Percentiles rank a stretch among this genome's conserved stretches.
phyloP scores from a whole-genome alignment of 163 green algal species.

The Trebouxiophyceae sp. region DNA sequence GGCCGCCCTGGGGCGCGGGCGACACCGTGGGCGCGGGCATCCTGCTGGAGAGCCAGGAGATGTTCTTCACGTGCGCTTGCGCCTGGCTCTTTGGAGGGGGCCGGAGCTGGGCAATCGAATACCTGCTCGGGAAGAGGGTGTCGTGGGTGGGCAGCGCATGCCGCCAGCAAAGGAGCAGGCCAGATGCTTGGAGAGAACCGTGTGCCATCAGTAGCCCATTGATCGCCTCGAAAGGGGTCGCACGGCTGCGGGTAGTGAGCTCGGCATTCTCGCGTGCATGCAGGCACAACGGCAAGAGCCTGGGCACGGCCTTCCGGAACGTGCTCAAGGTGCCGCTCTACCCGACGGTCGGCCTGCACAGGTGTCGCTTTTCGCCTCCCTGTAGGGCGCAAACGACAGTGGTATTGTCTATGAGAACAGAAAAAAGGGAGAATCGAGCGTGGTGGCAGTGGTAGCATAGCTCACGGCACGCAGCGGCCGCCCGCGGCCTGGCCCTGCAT shows the following conservation, averaged over 20 bases:
- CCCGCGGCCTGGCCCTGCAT: not conserved
- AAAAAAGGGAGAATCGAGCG: too few species aligned
- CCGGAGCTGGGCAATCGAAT: not conserved
- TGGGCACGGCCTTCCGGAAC: constrained; percentile 44
- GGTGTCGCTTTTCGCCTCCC: too few species aligned
- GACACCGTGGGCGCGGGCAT: constrained; percentile 79
- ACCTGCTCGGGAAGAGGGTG: not conserved
- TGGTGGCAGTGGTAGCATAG: not conserved
- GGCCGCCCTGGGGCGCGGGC: constrained; percentile 47
- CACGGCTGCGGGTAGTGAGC: too few species aligned
- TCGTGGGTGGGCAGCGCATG: not conserved
- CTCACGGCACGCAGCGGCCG: not conserved
- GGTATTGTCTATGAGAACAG: not conserved
- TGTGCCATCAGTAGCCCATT: too few species aligned
- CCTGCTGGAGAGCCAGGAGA: constrained; percentile 59
- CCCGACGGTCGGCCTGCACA: constrained; percentile 76
- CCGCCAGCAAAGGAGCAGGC: not conserved
- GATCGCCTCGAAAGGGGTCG: too few species aligned
- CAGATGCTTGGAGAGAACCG: not conserved
- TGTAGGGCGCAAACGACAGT: too few species aligned
- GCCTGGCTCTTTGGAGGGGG: not conserved
- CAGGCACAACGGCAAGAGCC: constrained; percentile 56
- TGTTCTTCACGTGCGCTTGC: constrained; percentile 85
- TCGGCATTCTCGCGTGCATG: too few species aligned
- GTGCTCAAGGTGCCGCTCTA: constrained; percentile 37